Evolutionary conservation across 371 early-diverging fungal species (phyloP).

Genomic region (Mortierella sp.): DNA sequence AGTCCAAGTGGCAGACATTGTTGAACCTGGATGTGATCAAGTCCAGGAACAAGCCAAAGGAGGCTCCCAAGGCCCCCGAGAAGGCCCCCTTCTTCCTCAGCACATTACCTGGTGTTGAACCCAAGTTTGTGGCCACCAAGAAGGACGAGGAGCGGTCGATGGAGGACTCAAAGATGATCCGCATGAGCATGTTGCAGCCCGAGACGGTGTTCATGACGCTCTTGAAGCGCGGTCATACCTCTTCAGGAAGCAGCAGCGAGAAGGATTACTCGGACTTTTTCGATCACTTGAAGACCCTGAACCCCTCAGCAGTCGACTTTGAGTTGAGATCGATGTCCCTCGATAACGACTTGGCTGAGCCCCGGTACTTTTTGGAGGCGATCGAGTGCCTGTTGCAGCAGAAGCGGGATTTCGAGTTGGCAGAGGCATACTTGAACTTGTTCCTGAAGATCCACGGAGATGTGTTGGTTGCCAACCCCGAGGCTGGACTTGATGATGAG

Average conservation of each 20-base stretch:
- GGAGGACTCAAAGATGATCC: slow-evolving; percentile 59
- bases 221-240: slow-evolving; percentile 67
- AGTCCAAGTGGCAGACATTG: slow-evolving; percentile 92
- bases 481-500: slow-evolving; percentile 60
- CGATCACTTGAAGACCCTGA: slow-evolving; percentile 76
- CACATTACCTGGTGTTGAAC: slow-evolving; percentile 79
- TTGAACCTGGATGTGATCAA: slow-evolving; percentile 93
- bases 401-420: slow-evolving; percentile 88
- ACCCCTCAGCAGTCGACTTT: slow-evolving; percentile 88
- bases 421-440: slow-evolving; percentile 84
- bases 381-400: slow-evolving; percentile 70
- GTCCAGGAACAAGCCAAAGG: slow-evolving; percentile 92
- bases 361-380: slow-evolving; percentile 75
- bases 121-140: slow-evolving; percentile 71
- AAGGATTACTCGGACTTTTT: slow-evolving; percentile 67
- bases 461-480: slow-evolving; percentile 74
- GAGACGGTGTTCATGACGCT: slow-evolving; percentile 73
- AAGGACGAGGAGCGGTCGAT: slow-evolving; percentile 54
- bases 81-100: slow-evolving; percentile 95
- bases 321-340: slow-evolving; percentile 85
- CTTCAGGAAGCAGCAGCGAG: slow-evolving; percentile 14
- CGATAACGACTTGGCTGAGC: slow-evolving; percentile 68
- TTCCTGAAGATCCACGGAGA: slow-evolving; percentile 87
- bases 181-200: slow-evolving; percentile 62
- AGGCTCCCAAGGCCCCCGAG: slow-evolving; percentile 90